A percentile compares a stretch with the other conserved stretches of the same genome.
These are phyloP conservation scores for Lachnellula suecica DNA, from an alignment of 2,329 filamentous ascomycete genomes.

Conservation along the genomic window DNA sequence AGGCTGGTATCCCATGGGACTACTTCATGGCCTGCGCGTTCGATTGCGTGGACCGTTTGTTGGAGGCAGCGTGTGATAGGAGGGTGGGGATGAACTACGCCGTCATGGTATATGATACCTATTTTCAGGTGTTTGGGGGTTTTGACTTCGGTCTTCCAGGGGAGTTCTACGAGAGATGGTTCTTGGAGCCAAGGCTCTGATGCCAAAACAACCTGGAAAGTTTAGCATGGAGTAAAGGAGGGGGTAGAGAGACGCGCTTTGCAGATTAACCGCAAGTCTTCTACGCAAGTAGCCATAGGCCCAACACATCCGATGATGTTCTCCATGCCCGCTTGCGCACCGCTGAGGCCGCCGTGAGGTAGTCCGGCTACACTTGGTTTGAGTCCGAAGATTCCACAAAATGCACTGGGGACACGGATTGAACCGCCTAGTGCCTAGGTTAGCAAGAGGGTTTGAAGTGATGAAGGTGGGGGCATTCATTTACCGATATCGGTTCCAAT, in stretches of 20 bases:
- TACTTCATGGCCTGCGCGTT: slow-evolving; percentile 9
- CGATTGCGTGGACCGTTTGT: slow-evolving; percentile 49
- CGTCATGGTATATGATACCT: slow-evolving; percentile 50
- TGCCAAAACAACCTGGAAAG: too few species aligned
- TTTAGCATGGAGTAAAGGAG: too few species aligned
- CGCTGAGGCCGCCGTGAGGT: slow-evolving; percentile 2
- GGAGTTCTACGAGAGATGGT: neutral
- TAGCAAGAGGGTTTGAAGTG: too few species aligned
- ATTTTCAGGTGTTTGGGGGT: slow-evolving; percentile 51
- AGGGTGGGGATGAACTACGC: slow-evolving; percentile 1
- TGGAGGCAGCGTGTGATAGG: slow-evolving; percentile 44
- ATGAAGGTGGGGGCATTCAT: too few species aligned
- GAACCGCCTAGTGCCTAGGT: too few species aligned
- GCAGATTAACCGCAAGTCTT: slow-evolving; percentile 42
- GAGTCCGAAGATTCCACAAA: slow-evolving; percentile 43
- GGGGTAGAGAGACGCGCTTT: too few species aligned
- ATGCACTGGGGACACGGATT: slow-evolving; percentile 37
- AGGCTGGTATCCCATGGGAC: neutral
- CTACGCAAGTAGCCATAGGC: slow-evolving; percentile 40
- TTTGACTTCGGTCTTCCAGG: too few species aligned
- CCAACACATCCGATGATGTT: slow-evolving; percentile 40
- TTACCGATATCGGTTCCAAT: slow-evolving; percentile 24
- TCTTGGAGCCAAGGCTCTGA: slow-evolving; percentile 39
- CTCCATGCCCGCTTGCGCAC: slow-evolving; percentile 10
- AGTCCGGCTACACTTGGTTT: slow-evolving; percentile 23